phyloP scores from a whole-genome alignment of 2,329 filamentous ascomycete species.

The Hortaea werneckii region DNA sequence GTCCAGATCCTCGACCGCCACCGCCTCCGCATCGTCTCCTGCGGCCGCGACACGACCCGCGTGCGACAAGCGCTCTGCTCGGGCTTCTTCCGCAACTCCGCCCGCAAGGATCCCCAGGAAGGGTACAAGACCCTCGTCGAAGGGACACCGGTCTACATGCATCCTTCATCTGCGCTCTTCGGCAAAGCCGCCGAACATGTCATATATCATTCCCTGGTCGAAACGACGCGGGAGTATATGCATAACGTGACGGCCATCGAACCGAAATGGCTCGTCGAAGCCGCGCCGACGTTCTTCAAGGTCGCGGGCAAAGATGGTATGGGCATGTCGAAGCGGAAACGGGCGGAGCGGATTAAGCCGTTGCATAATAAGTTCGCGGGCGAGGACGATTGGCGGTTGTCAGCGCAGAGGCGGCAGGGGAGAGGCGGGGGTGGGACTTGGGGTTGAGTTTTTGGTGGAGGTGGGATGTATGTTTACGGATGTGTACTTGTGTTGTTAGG shows the following conservation, averaged over 20 bases:
- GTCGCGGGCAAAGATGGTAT: constrained; percentile 71
- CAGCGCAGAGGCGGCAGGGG: constrained; percentile 74
- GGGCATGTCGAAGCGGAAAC: constrained; percentile 73
- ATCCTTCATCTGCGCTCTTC: constrained; percentile 83
- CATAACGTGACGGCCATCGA: constrained; percentile 87
- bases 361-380: constrained; percentile 85
- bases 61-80: constrained; percentile 82
- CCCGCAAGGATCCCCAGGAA: constrained; percentile 89
- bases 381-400: constrained; percentile 91
- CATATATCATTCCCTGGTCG: constrained; percentile 79
- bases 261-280: constrained; percentile 87
- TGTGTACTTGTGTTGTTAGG: too few relatives aligned
- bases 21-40: constrained; percentile 69
- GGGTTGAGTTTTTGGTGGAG: constrained; percentile 45
- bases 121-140: constrained; percentile 97
- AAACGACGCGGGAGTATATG: constrained; percentile 98
- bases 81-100: constrained; percentile 92
- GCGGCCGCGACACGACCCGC: constrained; percentile 75
- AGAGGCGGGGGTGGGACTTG: constrained; percentile 88
- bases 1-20: constrained; percentile 91
- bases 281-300: constrained; percentile 98
- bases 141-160: constrained; percentile 87
- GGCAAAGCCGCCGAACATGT: constrained; percentile 96
- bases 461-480: too few relatives aligned
- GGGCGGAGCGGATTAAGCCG: constrained; percentile 88